Conservation (phyloP, 305 asterid species). For the Fraxinus xanthoxyloides region DNA sequence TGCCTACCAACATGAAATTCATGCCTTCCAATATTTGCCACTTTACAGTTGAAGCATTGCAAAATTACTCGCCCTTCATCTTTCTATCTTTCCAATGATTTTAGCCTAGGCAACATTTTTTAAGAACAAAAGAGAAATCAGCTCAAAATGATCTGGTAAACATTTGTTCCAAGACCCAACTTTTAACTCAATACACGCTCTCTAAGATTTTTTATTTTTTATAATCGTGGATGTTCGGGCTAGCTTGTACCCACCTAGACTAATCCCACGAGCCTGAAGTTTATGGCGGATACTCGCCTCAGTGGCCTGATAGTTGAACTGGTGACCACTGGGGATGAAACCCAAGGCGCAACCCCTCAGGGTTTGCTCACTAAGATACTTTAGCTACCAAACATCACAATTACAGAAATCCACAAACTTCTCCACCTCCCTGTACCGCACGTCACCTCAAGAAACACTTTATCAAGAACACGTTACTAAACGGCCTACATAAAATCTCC, state of each 20-base stretch:
- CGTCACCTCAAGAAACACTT: background rate
- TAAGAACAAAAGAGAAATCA: background rate
- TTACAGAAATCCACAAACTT: background rate
- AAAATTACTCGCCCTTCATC: background rate
- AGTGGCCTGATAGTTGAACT: no score
- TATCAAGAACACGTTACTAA: background rate
- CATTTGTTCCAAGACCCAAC: background rate
- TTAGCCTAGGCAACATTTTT: background rate
- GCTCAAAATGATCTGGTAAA: background rate
- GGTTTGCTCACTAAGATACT: background rate
- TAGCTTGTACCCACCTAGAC: no score
- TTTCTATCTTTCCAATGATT: background rate
- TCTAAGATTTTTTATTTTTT: background rate
- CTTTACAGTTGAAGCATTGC: background rate
- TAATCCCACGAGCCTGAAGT: no score
- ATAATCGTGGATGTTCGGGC: no score
- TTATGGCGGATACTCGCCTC: no score
- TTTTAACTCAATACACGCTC: background rate
- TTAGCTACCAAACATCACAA: slow-evolving; percentile 1
- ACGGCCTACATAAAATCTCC: background rate
- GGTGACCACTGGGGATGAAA: no score
- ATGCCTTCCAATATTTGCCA: background rate
- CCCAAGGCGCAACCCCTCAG: no score
- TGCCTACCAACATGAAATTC: background rate
- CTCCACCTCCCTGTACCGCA: background rate